phyloP scores from a whole-genome alignment of 257 asterid genomes.

The Paulownia fortunei region DNA sequence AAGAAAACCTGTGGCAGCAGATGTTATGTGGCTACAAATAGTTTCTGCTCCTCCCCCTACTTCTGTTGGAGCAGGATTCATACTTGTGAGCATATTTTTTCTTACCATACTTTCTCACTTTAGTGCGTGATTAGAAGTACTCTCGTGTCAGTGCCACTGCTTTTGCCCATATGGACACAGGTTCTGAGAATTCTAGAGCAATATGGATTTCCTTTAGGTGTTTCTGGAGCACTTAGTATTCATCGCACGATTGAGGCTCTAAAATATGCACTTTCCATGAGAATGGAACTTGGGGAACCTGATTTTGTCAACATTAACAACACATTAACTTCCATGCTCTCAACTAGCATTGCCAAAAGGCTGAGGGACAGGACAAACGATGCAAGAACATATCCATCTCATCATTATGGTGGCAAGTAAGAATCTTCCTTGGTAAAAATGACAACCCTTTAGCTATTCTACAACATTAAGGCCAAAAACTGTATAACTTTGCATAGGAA shows the following conservation, averaged over 20 bases:
- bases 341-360: conserved; percentile 35
- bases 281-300: conserved; percentile 58
- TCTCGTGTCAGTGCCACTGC: neutral
- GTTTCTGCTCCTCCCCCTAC: conserved; percentile 57
- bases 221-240: conserved; percentile 27
- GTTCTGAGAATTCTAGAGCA: conserved; percentile 45
- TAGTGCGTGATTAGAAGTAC: neutral
- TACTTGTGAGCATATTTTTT: conserved; percentile 37
- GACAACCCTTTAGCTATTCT: no score
- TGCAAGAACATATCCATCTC: conserved; percentile 41
- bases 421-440: neutral
- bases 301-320: conserved; percentile 26
- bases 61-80: conserved; percentile 47
- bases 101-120: neutral
- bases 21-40: conserved; percentile 37
- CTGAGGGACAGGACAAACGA: conserved; percentile 45
- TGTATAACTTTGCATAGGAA: no score
- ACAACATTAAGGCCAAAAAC: no score
- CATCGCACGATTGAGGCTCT: conserved; percentile 52
- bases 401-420: conserved; percentile 52
- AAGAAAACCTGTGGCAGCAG: conserved; percentile 40
- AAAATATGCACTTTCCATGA: conserved; percentile 47
- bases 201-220: conserved; percentile 34
- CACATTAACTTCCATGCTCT: conserved; percentile 40
- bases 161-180: conserved; percentile 6